Percentiles rank a stretch among this genome's conserved stretches.
These are phyloP conservation scores for Fonsecaea erecta DNA, from an alignment of 2,329 filamentous ascomycete species.

Conservation along the genomic window DNA sequence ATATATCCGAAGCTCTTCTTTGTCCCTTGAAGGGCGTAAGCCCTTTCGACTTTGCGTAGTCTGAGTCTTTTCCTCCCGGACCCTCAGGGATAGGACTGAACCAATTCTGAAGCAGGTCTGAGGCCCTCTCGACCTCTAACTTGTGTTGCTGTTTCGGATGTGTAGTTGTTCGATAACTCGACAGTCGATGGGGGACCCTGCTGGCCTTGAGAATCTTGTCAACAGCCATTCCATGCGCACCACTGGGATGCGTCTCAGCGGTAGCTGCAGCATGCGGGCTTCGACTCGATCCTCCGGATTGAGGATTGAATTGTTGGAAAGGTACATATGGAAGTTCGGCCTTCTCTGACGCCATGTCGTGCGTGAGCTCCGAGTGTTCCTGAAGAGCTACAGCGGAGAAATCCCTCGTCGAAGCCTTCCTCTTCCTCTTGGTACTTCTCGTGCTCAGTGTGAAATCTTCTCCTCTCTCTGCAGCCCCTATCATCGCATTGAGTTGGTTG, in stretches of 20 bases:
- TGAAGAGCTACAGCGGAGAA: slow-evolving; percentile 20
- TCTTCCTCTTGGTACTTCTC: slow-evolving; percentile 41
- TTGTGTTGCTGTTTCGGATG: slow-evolving; percentile 5
- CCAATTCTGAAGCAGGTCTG: background rate
- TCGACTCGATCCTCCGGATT: background rate
- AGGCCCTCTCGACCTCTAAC: background rate
- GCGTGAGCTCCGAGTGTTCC: slow-evolving; percentile 5
- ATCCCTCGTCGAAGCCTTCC: slow-evolving; percentile 13
- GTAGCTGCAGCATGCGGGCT: background rate
- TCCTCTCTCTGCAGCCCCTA: slow-evolving; percentile 51
- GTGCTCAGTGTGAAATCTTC: slow-evolving; percentile 49
- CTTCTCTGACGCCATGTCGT: background rate
- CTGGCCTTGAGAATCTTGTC: background rate
- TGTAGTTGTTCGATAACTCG: background rate
- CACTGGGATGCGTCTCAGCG: background rate
- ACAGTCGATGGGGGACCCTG: background rate
- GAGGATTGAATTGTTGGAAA: background rate
- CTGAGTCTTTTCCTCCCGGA: background rate
- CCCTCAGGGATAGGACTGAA: background rate
- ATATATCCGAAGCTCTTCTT: background rate
- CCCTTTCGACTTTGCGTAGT: background rate
- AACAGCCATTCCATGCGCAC: background rate
- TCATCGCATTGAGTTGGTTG: slow-evolving; percentile 46
- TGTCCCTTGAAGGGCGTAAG: background rate
- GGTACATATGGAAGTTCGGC: background rate